Evolutionary conservation across 108 stramenopile genomes (phyloP), one percentile per base, ranked within the genome.

Genomic region (Cyclotella sp.): DNA sequence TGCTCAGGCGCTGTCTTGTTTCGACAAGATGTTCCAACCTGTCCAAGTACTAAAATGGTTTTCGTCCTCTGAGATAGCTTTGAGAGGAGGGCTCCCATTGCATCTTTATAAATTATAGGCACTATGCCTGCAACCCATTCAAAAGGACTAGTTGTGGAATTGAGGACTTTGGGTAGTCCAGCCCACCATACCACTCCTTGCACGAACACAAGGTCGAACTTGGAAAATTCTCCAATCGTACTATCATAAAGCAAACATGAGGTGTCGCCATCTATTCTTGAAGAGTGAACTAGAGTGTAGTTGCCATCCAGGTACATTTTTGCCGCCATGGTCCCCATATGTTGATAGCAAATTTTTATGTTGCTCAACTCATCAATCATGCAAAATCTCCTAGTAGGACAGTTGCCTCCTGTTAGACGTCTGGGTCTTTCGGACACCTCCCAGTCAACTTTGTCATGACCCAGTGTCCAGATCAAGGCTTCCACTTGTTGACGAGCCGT

Each of bases 401-500:
- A 61, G 4, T 6, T 34, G 34, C 34, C 34, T 39, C 11, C 7
- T 14, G 14, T 1, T 39, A n/a, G 0, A 61, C n/a, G 3, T 26
- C 3, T 22, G 11, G 11, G 19, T 3, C 40, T 16, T 28, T 29
- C 1, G n/a, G 58, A 9, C 27, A 14, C 53, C 9, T 73, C 18
- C 72, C 72, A 73, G 19, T 64, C 12, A 30, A 73, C 34, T 30
- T 64, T 11, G 4, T 3, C 18, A 53, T 73, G 63, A 6, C 72
- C 72, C 54, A 73, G 46, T 12, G 72, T 64, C 72, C 72, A 73
- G 19, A 64, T 52, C 34, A 73, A 64, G 0, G 72, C 63, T 41
- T 41, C 40, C 4, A 73, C 63, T 54, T 73, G 72, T 18, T 73
- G 72, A 40, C 72, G 72, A 19, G 42, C 19, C 39, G 63, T 61